phyloP scores from a whole-genome alignment of 192 early-diverging fungal species.

The Coemansia sp. region DNA sequence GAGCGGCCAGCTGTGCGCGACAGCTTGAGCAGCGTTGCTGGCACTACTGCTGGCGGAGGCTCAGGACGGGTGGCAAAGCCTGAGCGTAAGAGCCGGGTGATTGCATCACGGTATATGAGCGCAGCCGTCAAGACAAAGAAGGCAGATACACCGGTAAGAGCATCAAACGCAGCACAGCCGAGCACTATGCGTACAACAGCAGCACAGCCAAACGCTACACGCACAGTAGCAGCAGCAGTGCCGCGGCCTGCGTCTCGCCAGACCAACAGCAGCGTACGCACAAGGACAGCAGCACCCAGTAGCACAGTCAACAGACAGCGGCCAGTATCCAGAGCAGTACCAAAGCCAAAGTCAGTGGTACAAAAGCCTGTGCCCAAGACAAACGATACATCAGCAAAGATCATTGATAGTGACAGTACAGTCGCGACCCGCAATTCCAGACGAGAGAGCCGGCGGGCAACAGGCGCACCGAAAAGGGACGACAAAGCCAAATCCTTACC shows the following conservation, averaged over 20 bases:
- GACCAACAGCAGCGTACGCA: neutral
- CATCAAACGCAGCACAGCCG: conserved; percentile 2
- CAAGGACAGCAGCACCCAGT: neutral
- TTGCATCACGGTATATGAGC: conserved; percentile 51
- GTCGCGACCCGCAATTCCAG: neutral
- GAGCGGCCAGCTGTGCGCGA: conserved; percentile 6
- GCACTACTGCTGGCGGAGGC: neutral
- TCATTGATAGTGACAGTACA: neutral
- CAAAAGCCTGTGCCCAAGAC: neutral
- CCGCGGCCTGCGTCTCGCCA: neutral
- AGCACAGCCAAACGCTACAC: neutral
- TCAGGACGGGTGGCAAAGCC: conserved; percentile 32
- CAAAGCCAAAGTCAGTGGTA: neutral
- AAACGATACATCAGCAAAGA: neutral
- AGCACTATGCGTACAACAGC: neutral
- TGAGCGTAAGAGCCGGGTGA: conserved; percentile 25
- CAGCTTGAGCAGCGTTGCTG: conserved; percentile 9
- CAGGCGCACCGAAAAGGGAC: neutral
- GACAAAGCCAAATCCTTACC: neutral
- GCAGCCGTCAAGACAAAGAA: neutral
- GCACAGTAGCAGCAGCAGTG: neutral
- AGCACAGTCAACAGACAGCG: neutral
- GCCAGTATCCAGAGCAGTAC: neutral
- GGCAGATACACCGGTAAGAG: neutral
- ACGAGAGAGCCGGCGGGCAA: conserved; percentile 6